Base-by-base conservation (phyloP, 176 grass and related monocot genomes). In the Pontederia crassipes region DNA sequence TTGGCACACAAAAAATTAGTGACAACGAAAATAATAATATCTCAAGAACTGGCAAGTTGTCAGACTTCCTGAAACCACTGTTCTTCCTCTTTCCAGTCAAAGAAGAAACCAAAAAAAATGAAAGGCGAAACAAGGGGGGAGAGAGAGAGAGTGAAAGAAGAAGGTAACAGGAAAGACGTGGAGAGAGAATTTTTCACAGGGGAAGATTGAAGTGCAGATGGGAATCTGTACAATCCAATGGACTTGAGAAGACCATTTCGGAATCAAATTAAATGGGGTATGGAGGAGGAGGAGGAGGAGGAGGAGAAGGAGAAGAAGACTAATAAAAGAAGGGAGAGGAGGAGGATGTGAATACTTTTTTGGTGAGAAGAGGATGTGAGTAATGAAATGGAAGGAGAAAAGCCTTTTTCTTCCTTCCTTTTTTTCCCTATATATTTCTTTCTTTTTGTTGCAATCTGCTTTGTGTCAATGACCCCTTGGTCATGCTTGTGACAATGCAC, bases 211-310 rank as follows among this genome's bases (percentile, higher is more conserved):
- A 10, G 56, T 71, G n/a, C 45, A 73, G 58, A 47, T 8, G 14
- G 49, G 28, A 62, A 71, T 71, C 46, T 71, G 68, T 71, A 59
- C 68, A 73, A 73, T 73, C 58, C 58, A 72, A 54, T 62, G 58
- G 70, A 52, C 35, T 18, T 12, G 56, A 72, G 57, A 28, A 52
- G 14, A 60, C 69, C 57, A 72, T 12, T 70, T 45, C 55, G 46
- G 45, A 52, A 72, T 60, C 69, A 72, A 72, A 50, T 72, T 40
- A 72, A 72, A 40, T 40, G 32, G 2, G 32, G 32, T 40, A 3
- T 62, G 70, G 70, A 45, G 48, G 14, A n/a, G 59, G 70, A n/a
- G 54, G 54, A 72, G 62, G 70, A 13, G 53, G 70, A 62, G 49
- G 70, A 72, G 49, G 55, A 61, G 48, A 72, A 9, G 7, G 48